Percentiles rank a stretch among this genome's conserved stretches.
Evolutionary conservation across 176 grass and related monocot species (phyloP).

Genomic region (Zoysia pacifica): DNA sequence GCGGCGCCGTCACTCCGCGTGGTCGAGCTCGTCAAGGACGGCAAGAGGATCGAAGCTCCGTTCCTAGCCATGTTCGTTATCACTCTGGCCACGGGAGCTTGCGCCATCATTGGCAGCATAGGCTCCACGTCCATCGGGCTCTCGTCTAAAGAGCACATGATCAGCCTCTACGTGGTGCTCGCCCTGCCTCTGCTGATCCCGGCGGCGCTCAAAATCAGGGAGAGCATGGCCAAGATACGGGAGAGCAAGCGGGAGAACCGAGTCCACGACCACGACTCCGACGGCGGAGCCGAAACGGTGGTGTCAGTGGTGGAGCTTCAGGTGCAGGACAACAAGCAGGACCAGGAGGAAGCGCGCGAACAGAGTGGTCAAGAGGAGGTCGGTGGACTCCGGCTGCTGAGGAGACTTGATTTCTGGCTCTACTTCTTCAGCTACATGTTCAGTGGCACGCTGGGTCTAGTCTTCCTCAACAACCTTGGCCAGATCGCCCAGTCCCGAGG

Average conservation of each 20-base stretch:
- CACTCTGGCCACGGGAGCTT: slow-evolving; percentile 77
- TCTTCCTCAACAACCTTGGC: slow-evolving; percentile 94
- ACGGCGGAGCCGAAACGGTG: slow-evolving; percentile 50
- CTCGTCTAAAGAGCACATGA: slow-evolving; percentile 53
- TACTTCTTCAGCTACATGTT: slow-evolving; percentile 99
- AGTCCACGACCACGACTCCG: slow-evolving; percentile 57
- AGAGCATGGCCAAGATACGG: slow-evolving; percentile 51
- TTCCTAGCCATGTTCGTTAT: slow-evolving; percentile 84
- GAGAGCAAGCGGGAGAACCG: slow-evolving; percentile 62
- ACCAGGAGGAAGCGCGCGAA: neutral
- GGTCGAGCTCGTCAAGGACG: slow-evolving; percentile 31
- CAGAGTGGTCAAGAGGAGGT: slow-evolving; percentile 45
- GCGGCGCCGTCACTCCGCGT: slow-evolving; percentile 56
- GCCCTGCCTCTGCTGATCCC: slow-evolving; percentile 70
- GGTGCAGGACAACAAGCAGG: neutral
- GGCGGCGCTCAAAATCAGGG: slow-evolving; percentile 35
- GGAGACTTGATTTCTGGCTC: slow-evolving; percentile 78
- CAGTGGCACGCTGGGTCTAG: slow-evolving; percentile 78
- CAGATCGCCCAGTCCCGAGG: slow-evolving; percentile 90
- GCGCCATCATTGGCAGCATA: slow-evolving; percentile 69
- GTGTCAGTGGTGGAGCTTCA: slow-evolving; percentile 28
- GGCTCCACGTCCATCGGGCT: slow-evolving; percentile 50
- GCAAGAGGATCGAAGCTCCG: slow-evolving; percentile 7
- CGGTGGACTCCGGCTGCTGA: slow-evolving; percentile 67
- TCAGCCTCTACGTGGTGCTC: slow-evolving; percentile 67